Conservation (phyloP, 2,329 filamentous ascomycete genomes). For the Aschersonia sp. region DNA sequence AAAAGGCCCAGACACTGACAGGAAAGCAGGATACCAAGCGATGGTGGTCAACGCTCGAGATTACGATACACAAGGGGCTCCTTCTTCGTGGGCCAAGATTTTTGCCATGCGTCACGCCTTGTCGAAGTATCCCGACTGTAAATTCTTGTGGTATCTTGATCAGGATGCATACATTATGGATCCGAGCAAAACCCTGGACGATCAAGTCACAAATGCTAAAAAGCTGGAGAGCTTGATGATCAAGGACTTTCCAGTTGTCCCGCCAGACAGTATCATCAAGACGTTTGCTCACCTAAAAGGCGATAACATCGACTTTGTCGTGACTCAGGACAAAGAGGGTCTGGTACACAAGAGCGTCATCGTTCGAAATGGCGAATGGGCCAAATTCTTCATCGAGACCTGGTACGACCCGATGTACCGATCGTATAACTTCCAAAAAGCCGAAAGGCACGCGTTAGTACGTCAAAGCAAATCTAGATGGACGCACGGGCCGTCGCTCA, state of each 20-base stretch:
- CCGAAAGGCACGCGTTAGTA: conserved; percentile 81
- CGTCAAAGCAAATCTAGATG: conserved; percentile 14
- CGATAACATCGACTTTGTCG: conserved; percentile 63
- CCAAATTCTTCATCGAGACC: conserved; percentile 80
- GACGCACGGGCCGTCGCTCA: neutral
- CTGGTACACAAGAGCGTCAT: conserved; percentile 66
- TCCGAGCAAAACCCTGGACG: conserved; percentile 52
- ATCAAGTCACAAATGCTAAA: conserved; percentile 52
- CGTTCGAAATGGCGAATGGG: conserved; percentile 75
- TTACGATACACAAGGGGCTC: conserved; percentile 52
- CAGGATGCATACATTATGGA: conserved; percentile 84
- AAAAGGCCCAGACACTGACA: neutral
- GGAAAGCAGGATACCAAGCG: conserved; percentile 57
- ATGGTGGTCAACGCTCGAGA: conserved; percentile 69
- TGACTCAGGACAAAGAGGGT: conserved; percentile 75
- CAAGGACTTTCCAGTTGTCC: conserved; percentile 73
- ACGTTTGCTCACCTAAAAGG: conserved; percentile 75
- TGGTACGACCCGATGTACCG: conserved; percentile 95
- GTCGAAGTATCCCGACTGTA: conserved; percentile 59
- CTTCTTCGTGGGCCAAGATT: conserved; percentile 60
- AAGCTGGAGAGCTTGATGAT: conserved; percentile 69
- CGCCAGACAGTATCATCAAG: conserved; percentile 92
- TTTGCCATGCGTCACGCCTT: conserved; percentile 84
- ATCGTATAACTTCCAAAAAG: conserved; percentile 92
- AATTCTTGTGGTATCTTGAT: conserved; percentile 79